Evolutionary conservation across 2,329 filamentous ascomycete genomes (phyloP).

Genomic region (Fusarium austroafricanum): DNA sequence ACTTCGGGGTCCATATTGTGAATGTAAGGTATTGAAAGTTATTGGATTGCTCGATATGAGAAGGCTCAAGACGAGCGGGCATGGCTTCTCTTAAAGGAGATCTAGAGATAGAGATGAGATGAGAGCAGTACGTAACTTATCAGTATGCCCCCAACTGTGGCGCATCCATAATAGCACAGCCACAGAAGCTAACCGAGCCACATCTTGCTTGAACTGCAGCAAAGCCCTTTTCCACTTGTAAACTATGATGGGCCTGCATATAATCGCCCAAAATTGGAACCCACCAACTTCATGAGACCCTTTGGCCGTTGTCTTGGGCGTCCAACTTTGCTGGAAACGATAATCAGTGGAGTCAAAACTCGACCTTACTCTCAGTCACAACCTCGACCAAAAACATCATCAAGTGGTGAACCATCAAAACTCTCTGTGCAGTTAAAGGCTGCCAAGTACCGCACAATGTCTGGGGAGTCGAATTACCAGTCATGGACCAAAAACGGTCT

Average conservation of each 20-base stretch:
- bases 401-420: constrained; percentile 41
- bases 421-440: constrained; percentile 24
- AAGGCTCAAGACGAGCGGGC: background rate
- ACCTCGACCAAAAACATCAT: constrained; percentile 8
- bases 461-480: constrained; percentile 63
- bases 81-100: constrained; percentile 20
- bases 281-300: constrained; percentile 48
- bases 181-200: constrained; percentile 35
- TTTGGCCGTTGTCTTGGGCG: constrained; percentile 43
- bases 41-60: background rate
- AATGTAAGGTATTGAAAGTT: background rate
- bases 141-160: constrained; percentile 35
- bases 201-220: constrained; percentile 22
- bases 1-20: constrained; percentile 59
- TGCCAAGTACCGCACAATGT: constrained; percentile 47
- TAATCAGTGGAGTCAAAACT: constrained; percentile 27
- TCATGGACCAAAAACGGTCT: constrained; percentile 77
- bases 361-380: constrained; percentile 2
- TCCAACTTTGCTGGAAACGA: constrained; percentile 42
- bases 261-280: constrained; percentile 41
- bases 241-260: constrained; percentile 41
- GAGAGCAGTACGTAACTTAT: constrained; percentile 45
- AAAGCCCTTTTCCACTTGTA: constrained; percentile 42
- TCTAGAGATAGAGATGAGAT: constrained; percentile 38
- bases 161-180: constrained; percentile 2